These are phyloP conservation scores for Oryza meridionalis DNA, from an alignment of 176 grass and related monocot species.

Conservation along the genomic window DNA sequence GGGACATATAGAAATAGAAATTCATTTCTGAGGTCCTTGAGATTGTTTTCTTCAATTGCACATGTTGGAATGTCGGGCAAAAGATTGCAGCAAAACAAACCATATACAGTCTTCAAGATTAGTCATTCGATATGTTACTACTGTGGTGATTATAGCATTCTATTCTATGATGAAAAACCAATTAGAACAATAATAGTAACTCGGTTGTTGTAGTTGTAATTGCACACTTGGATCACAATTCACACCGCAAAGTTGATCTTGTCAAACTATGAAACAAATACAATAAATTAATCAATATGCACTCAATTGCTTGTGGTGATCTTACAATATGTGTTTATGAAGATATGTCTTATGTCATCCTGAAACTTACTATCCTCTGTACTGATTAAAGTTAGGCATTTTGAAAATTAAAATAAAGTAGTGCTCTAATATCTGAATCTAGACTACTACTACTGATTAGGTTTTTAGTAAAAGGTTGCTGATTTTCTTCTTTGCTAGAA, in stretches of 20 bases:
- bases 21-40: neutral
- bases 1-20: neutral
- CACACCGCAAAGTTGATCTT: neutral
- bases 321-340: neutral
- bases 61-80: neutral
- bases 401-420: neutral
- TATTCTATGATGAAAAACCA: neutral
- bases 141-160: neutral
- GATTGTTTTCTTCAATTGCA: neutral
- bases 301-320: neutral
- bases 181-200: neutral
- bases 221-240: neutral
- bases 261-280: neutral
- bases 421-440: neutral
- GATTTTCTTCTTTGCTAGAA: neutral
- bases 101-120: neutral
- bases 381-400: neutral
- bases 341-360: neutral
- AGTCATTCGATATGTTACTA: neutral
- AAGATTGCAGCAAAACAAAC: neutral
- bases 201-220: neutral
- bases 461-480: neutral
- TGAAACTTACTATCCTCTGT: neutral
- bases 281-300: neutral
- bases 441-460: neutral